Percentiles rank a stretch among this genome's conserved stretches.
Conservation (phyloP, 441 rosid species). For the Populus hybrid region DNA sequence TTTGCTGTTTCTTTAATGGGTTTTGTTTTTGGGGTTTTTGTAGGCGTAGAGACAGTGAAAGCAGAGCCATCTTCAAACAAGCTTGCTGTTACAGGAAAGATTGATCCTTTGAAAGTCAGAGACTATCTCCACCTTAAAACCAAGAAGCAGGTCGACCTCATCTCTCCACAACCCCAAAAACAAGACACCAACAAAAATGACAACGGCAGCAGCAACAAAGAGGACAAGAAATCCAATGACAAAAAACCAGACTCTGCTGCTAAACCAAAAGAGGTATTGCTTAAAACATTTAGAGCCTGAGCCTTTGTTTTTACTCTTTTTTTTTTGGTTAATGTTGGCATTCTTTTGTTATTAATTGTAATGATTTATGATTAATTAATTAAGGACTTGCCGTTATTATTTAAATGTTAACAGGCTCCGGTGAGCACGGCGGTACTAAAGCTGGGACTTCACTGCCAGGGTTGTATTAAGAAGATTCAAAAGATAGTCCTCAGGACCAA, state of each 20-base stretch:
- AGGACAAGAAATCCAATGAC: constrained; percentile 5
- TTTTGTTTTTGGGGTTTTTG: not conserved
- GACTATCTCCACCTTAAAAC: constrained; percentile 41
- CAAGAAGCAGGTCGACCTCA: constrained; percentile 56
- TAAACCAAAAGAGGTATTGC: constrained; percentile 15
- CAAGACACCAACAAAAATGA: constrained; percentile 24
- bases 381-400: not conserved
- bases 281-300: not conserved
- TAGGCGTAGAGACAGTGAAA: constrained; percentile 61
- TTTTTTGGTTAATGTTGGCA: not conserved
- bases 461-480: constrained; percentile 62
- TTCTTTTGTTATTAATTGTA: not conserved
- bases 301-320: not conserved
- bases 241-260: constrained; percentile 18
- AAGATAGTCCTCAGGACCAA: constrained; percentile 41
- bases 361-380: not conserved
- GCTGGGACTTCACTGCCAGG: constrained; percentile 64
- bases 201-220: not conserved
- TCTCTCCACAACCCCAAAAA: constrained; percentile 71
- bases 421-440: constrained; percentile 73
- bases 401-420: constrained; percentile 35
- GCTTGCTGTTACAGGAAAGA: constrained; percentile 50
- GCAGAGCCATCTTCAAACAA: constrained; percentile 46
- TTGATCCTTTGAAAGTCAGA: constrained; percentile 50
- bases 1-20: not conserved